Evolutionary conservation across 495 filamentous ascomycete genomes (phyloP).

Genomic region (Lepidopterella palustris): DNA sequence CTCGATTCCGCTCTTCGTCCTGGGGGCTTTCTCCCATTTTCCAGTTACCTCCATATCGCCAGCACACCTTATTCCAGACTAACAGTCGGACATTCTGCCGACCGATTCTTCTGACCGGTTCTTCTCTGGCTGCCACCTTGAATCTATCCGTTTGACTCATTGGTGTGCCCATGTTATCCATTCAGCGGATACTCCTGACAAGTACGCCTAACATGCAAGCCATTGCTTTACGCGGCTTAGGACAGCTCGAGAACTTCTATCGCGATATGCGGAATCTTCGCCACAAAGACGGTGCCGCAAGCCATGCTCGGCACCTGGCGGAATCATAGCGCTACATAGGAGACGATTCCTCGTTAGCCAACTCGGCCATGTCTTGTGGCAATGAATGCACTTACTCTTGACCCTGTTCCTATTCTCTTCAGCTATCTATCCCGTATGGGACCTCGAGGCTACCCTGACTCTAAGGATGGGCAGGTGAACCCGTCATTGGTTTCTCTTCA

Average conservation of each 20-base stretch:
- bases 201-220: not conserved
- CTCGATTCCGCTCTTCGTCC: no score
- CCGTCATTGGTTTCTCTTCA: not conserved
- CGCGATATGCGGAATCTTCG: not conserved
- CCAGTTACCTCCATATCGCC: no score
- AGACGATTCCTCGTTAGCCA: not conserved
- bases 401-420: not conserved
- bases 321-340: not conserved
- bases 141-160: no score
- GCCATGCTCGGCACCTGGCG: not conserved
- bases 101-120: no score
- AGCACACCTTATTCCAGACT: no score
- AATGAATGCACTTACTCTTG: not conserved
- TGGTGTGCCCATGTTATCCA: no score
- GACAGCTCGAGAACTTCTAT: not conserved
- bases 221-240: not conserved
- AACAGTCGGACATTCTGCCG: no score
- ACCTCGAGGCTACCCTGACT: not conserved
- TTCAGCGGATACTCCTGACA: no score
- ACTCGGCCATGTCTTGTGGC: not conserved
- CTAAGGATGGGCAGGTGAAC: not conserved
- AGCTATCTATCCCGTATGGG: not conserved
- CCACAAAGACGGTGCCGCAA: constrained; percentile 1
- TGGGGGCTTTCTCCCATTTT: no score
- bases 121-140: no score